phyloP scores from a whole-genome alignment of 495 filamentous ascomycete species.

The Penicillium daleae region DNA sequence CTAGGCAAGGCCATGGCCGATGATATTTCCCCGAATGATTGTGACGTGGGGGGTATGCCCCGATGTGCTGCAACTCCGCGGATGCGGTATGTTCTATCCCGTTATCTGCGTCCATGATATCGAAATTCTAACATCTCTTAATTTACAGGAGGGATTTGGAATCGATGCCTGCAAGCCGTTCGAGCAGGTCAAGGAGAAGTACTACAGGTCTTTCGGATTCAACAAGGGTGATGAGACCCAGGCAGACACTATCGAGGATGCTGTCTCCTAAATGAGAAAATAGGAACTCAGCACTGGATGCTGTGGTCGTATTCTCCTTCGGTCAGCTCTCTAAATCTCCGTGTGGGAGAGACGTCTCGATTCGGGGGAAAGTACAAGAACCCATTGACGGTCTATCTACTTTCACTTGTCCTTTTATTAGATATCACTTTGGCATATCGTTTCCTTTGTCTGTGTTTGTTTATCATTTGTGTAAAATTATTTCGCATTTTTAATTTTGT shows the following conservation, averaged over 20 bases:
- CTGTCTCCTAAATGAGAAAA: slow-evolving; percentile 15
- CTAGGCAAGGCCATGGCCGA: slow-evolving; percentile 30
- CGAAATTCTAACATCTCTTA: background rate
- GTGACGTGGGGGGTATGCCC: slow-evolving; percentile 21
- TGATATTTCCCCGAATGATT: slow-evolving; percentile 21
- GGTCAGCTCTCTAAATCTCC: background rate
- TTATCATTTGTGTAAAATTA: background rate
- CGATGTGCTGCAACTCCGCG: slow-evolving; percentile 39
- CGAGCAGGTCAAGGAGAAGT: slow-evolving; percentile 29
- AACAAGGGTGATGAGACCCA: slow-evolving; percentile 10
- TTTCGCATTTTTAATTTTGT: background rate
- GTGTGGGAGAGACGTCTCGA: background rate
- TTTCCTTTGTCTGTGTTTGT: background rate
- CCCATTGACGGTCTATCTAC: slow-evolving; percentile 12
- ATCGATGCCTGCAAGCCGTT: slow-evolving; percentile 32
- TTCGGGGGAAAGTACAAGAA: background rate
- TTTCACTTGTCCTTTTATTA: slow-evolving; percentile 1
- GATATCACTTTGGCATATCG: slow-evolving; percentile 19
- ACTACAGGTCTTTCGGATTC: slow-evolving; percentile 23
- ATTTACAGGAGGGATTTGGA: background rate
- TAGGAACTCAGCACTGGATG: background rate
- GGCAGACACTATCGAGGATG: slow-evolving; percentile 27
- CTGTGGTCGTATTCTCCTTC: background rate
- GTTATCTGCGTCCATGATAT: background rate
- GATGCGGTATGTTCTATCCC: slow-evolving; percentile 20